phyloP scores from a whole-genome alignment of 495 filamentous ascomycete species.

The Penicillium lividum region DNA sequence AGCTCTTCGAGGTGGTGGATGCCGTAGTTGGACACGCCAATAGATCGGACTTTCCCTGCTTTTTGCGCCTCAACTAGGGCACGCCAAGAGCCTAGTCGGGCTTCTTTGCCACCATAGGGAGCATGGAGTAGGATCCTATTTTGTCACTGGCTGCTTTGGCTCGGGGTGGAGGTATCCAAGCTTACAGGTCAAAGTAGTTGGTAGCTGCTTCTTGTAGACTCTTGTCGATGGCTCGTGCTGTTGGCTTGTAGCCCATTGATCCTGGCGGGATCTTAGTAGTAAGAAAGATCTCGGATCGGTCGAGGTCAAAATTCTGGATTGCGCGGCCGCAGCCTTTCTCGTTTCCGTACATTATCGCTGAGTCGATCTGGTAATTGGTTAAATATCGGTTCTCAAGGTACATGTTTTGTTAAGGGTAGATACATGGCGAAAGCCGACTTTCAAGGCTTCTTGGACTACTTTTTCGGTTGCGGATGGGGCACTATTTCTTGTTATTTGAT shows the following conservation, averaged over 20 bases:
- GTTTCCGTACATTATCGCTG: slow-evolving; percentile 57
- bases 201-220: slow-evolving; percentile 35
- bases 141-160: neutral
- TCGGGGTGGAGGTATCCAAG: neutral
- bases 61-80: slow-evolving; percentile 55
- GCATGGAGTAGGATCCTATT: slow-evolving; percentile 54
- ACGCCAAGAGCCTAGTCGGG: slow-evolving; percentile 47
- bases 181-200: slow-evolving; percentile 68
- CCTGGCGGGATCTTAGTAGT: slow-evolving; percentile 57
- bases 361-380: slow-evolving; percentile 52
- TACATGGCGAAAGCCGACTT: slow-evolving; percentile 65
- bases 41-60: slow-evolving; percentile 47
- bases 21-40: slow-evolving; percentile 59
- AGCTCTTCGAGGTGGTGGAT: slow-evolving; percentile 61
- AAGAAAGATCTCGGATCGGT: slow-evolving; percentile 53
- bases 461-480: slow-evolving; percentile 54
- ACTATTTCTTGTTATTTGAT: slow-evolving; percentile 30
- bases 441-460: slow-evolving; percentile 61
- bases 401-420: slow-evolving; percentile 1
- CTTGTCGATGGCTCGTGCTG: slow-evolving; percentile 35
- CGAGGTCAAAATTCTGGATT: slow-evolving; percentile 43
- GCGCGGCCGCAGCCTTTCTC: slow-evolving; percentile 52
- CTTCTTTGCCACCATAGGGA: slow-evolving; percentile 54
- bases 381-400: neutral
- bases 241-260: slow-evolving; percentile 52